Conservation (phyloP, 345 rosid species). For the Boechera divaricarpa region DNA sequence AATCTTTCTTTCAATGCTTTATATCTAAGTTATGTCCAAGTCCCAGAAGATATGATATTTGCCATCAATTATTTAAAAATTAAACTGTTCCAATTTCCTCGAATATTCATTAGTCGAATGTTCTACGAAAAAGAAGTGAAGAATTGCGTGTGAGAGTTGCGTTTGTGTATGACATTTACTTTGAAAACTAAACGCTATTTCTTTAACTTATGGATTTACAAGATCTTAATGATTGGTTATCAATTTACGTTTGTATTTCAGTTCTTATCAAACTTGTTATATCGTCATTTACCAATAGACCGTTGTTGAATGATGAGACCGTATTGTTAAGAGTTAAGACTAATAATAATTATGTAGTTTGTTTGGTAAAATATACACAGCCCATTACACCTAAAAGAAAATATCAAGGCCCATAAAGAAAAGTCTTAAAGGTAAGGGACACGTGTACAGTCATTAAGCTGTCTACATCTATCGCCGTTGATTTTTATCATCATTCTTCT, state of each 20-base stretch:
- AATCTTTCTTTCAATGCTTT: no score
- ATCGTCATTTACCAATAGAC: background rate
- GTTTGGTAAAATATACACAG: background rate
- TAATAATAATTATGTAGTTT: background rate
- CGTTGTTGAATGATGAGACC: background rate
- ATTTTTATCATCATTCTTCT: background rate
- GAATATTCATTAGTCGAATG: no score
- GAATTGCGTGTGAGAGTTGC: no score
- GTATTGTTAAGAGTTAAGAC: background rate
- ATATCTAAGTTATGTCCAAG: no score
- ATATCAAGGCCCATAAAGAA: slow-evolving; percentile 35
- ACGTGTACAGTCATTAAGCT: slow-evolving; percentile 17
- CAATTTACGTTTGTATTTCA: background rate
- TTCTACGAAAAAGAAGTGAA: no score
- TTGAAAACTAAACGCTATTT: no score
- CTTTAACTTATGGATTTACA: no score
- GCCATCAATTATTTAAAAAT: no score
- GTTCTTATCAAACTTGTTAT: background rate
- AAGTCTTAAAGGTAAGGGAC: slow-evolving; percentile 3
- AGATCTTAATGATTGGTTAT: background rate
- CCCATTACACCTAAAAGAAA: slow-evolving; percentile 21
- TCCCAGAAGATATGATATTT: no score
- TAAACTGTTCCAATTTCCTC: no score
- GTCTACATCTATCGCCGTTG: slow-evolving; percentile 17
- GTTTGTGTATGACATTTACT: no score